Conservation (phyloP, 1,284 basidiomycete species). For the Ustilago lituana region DNA sequence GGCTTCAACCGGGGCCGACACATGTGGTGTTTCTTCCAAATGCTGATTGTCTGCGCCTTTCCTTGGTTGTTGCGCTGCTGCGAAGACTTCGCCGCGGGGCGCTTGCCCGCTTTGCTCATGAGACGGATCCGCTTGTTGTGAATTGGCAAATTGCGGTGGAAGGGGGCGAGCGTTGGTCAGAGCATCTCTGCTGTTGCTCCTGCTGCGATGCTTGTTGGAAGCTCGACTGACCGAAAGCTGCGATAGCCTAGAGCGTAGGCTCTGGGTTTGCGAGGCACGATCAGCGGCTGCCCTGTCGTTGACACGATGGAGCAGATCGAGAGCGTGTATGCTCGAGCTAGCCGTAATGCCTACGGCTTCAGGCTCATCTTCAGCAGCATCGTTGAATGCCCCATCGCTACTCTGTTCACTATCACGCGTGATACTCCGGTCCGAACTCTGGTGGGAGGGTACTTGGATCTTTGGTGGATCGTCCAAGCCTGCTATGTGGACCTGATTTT, state of each 20-base stretch:
- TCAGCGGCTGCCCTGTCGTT: slow-evolving; percentile 41
- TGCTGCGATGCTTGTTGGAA: slow-evolving; percentile 15
- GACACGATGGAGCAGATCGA: slow-evolving; percentile 40
- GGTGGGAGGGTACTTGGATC: slow-evolving; percentile 3
- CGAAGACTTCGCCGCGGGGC: no score
- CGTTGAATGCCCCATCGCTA: slow-evolving; percentile 26
- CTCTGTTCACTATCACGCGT: slow-evolving; percentile 1
- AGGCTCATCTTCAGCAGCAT: slow-evolving; percentile 23
- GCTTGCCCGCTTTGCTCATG: not conserved
- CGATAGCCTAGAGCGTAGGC: slow-evolving; percentile 21
- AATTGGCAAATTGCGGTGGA: slow-evolving; percentile 13
- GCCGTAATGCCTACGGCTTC: slow-evolving; percentile 29
- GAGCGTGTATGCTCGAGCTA: slow-evolving; percentile 38
- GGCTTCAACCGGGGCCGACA: not conserved
- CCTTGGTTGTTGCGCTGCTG: not conserved
- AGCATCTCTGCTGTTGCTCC: slow-evolving; percentile 26
- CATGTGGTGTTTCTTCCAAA: not conserved
- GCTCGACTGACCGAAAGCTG: slow-evolving; percentile 31
- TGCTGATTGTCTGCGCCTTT: not conserved
- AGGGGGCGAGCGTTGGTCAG: not conserved
- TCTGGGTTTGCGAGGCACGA: slow-evolving; percentile 11
- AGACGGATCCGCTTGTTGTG: not conserved
- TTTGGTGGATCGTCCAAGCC: not conserved
- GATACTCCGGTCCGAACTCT: slow-evolving; percentile 4
- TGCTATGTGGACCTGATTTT: slow-evolving; percentile 6